phyloP scores from a whole-genome alignment of 129 eudicot species.

The Chrysanthemum seticuspe region DNA sequence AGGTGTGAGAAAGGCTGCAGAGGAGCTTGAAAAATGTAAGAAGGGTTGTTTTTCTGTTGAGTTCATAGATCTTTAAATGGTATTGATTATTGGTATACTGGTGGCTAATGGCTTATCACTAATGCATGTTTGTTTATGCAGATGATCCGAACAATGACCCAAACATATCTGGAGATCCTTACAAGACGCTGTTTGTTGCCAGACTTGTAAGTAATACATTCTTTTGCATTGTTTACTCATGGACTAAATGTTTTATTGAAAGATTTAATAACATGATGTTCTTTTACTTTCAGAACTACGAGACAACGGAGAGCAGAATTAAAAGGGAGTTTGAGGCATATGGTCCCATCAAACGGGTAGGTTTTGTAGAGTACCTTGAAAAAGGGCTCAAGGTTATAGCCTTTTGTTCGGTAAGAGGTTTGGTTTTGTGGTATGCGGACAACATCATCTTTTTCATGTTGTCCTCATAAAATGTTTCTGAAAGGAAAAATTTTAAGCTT shows the following conservation, averaged over 20 bases:
- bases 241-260: not conserved
- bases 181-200: constrained; percentile 89
- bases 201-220: constrained; percentile 68
- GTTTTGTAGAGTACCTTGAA: constrained; percentile 64
- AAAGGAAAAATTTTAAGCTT: not conserved
- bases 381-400: constrained; percentile 69
- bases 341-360: constrained; percentile 99
- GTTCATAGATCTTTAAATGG: constrained; percentile 36
- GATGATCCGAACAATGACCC: constrained; percentile 87
- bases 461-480: constrained; percentile 11
- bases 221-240: constrained; percentile 15
- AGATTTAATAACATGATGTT: constrained; percentile 11
- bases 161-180: constrained; percentile 94
- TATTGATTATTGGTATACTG: constrained; percentile 38
- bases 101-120: not conserved
- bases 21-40: constrained; percentile 88
- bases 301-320: constrained; percentile 97
- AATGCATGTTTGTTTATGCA: constrained; percentile 31
- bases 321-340: constrained; percentile 99
- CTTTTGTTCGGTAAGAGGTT: constrained; percentile 89
- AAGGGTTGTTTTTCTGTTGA: not conserved
- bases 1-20: constrained; percentile 94
- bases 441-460: constrained; percentile 20
- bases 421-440: constrained; percentile 27
- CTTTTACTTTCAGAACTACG: constrained; percentile 66